Base-by-base conservation (phyloP, 495 filamentous ascomycete genomes). In the Acidomyces sp. region DNA sequence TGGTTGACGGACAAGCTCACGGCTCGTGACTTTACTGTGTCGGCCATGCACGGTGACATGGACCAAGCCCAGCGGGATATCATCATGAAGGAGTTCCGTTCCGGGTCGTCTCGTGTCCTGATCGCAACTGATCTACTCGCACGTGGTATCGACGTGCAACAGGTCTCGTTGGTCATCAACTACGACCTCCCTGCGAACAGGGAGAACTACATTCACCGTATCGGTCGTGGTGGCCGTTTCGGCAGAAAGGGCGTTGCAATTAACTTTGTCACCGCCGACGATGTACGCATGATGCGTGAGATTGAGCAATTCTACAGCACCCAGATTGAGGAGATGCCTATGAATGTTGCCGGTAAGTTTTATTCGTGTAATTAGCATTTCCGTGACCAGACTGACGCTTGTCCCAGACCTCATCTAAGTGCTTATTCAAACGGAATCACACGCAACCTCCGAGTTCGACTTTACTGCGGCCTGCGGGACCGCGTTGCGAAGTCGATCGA, bases 21-120 rank as follows among this genome's bases (percentile, higher is more conserved):
- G 53, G 82, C 82, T 54, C 84, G 85, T 67, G 86, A 97, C 70
- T 97, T 97, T 71, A 97, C 90, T 26, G 90, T 97, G 60, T 94
- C 86, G 32, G 83, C 86, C 57, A 97, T 97, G 90, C 90, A 97
- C 68, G 90, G 90, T 59, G 90, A 97, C 54, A 97, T 97, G 90
- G 84, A 87, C 62, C 90, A 96, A 70, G 71, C 65, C 51, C 82
- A 96, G 71, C 86, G 90, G 69, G 90, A 97, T 66, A 71, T 87
- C 62, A 97, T 97, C 67, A 97, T 97, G 90, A 90, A 96, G 74
- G 90, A 97, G 68, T 97, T 97, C 76, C 78, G 90, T 50, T 90
- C 85, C 43, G 90, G 90, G 50, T 92, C 85, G 58, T 95, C 88
- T 54, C 84, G 90, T 73, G 90, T 97, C 46, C 70, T 97, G 58